A percentile compares a stretch with the other conserved stretches of the same genome.
These are phyloP conservation scores for Calonectria pauciramosa DNA, from an alignment of 2,329 filamentous ascomycete species.

Conservation along the genomic window DNA sequence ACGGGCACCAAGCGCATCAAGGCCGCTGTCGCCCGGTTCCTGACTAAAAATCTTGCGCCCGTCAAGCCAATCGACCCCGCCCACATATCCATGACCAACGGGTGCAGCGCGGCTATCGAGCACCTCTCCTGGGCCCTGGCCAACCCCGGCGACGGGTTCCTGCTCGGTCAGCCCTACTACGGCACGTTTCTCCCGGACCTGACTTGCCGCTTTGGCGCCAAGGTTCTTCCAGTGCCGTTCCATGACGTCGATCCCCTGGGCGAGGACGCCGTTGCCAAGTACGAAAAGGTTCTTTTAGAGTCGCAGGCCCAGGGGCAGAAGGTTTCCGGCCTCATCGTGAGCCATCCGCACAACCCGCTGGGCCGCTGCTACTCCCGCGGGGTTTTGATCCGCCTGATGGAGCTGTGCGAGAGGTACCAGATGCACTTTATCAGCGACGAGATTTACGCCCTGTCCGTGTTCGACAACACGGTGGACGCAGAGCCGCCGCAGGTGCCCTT, in stretches of 20 bases:
- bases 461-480: constrained; percentile 53
- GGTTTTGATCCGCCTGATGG: constrained; percentile 57
- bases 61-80: constrained; percentile 45
- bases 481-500: constrained; percentile 52
- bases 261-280: constrained; percentile 55
- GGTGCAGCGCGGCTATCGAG: constrained; percentile 58
- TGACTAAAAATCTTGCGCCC: constrained; percentile 52
- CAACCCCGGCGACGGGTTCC: constrained; percentile 55
- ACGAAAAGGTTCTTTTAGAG: constrained; percentile 59
- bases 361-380: constrained; percentile 61
- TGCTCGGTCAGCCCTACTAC: constrained; percentile 61
- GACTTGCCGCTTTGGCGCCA: constrained; percentile 55
- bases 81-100: constrained; percentile 56
- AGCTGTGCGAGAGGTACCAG: constrained; percentile 60
- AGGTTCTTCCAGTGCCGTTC: constrained; percentile 60
- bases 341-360: constrained; percentile 66
- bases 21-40: constrained; percentile 50
- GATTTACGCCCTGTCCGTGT: constrained; percentile 67
- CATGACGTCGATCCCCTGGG: constrained; percentile 59
- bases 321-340: constrained; percentile 64
- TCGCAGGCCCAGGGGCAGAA: constrained; percentile 54
- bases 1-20: constrained; percentile 53
- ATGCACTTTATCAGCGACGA: constrained; percentile 67
- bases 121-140: constrained; percentile 56
- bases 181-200: constrained; percentile 63